Base-by-base conservation (phyloP, 257 asterid genomes). In the Gynochthodes officinalis region DNA sequence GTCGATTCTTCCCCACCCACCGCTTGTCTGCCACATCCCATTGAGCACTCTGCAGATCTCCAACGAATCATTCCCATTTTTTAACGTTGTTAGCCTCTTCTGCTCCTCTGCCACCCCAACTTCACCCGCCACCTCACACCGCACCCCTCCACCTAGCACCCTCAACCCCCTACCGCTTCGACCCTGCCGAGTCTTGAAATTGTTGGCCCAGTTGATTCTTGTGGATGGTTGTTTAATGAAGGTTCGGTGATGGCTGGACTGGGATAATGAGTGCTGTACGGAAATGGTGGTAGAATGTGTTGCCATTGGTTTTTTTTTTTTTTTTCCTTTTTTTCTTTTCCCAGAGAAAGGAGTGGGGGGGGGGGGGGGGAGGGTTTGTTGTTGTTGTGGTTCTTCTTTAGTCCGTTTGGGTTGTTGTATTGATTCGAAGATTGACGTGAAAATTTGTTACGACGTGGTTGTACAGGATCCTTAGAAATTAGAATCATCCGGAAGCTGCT, bases 1-100 rank as follows among this genome's bases (percentile, higher is more conserved):
- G 75, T 93, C 96, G 69, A 90, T 91, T 79, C 85, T 79, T 16
- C 98, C 98, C 98, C 98, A 93, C 2, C 98, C 98, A 49, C 98
- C 98, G 83, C 97, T 91, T 21, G 96, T 93, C 79, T 93, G 98
- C 97, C 98, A 93, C 98, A 90, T 89, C 2, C 96, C 97, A 43
- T 90, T 93, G 2, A 93, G 87, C 73, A 91, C 96, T 81, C 97
- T 86, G 81, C 96, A 89, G 79, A 93, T 90, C 76, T 88, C 96
- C 77, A 93, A 82, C 9, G 88, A 81, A 73, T 91, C 98, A 0
- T 84, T 84, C 50, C 96, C 96, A 40, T 85, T 89, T 75, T 84
- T 89, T 73, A 91, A 68, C 53, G 83, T 81, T 53, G 78, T 78
- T 33, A 66, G 76, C 76, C 83, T 77, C 46, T 61, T 79, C 77